These are phyloP conservation scores for Xylaria longipes DNA, from an alignment of 495 filamentous ascomycete species.

Conservation along the genomic window DNA sequence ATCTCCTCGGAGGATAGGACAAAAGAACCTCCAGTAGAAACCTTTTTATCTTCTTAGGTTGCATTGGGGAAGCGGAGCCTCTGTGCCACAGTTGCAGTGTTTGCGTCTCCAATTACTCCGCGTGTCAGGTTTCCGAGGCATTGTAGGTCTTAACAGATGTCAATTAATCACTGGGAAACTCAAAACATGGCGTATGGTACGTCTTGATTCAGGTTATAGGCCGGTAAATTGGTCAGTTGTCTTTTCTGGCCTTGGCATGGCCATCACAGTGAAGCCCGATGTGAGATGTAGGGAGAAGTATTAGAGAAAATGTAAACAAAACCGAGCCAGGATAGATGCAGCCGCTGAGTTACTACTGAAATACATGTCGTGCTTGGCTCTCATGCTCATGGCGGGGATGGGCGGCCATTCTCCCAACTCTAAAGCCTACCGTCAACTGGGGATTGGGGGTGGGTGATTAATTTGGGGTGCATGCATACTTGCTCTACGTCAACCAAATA, in stretches of 20 bases:
- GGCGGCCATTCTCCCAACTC: neutral
- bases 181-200: neutral
- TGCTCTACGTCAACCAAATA: neutral
- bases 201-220: neutral
- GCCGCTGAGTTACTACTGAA: neutral
- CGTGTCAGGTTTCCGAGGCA: constrained; percentile 4
- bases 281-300: neutral
- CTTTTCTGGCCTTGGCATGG: neutral
- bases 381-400: neutral
- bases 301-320: neutral
- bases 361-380: neutral
- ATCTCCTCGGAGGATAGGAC: constrained; percentile 12
- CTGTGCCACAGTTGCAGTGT: neutral
- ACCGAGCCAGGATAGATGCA: neutral
- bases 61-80: constrained; percentile 1
- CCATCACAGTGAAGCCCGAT: neutral
- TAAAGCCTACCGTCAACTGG: neutral
- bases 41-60: neutral
- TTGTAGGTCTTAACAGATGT: neutral
- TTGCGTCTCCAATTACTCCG: constrained; percentile 6
- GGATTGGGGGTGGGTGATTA: constrained; percentile 14
- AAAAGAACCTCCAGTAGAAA: neutral
- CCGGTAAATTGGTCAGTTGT: neutral
- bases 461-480: constrained; percentile 17
- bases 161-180: neutral